Percentiles rank a stretch among this genome's conserved stretches.
phyloP scores from a whole-genome alignment of 805 yeast species.

The Yarrowia osloensis region DNA sequence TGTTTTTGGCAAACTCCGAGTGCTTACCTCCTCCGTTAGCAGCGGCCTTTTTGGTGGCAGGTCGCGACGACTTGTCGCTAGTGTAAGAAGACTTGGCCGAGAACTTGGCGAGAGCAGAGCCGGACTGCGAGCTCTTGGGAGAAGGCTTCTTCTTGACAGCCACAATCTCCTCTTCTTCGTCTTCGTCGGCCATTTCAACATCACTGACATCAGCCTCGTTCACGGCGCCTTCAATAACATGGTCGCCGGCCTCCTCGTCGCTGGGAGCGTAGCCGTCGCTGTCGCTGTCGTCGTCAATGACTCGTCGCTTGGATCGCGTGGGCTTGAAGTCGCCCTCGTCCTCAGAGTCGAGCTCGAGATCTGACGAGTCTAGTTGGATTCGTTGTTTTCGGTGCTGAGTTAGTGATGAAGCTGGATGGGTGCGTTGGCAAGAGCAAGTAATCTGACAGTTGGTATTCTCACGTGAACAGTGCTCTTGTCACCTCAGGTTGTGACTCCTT shows the following conservation, averaged over 20 bases:
- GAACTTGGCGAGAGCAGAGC: constrained; percentile 2
- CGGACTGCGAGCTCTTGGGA: not conserved
- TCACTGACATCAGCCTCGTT: constrained; percentile 23
- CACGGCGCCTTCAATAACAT: constrained; percentile 16
- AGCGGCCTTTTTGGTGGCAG: not conserved
- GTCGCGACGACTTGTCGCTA: not conserved
- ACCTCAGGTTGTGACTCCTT: no score
- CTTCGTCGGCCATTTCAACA: constrained; percentile 14
- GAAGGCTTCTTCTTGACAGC: constrained; percentile 1
- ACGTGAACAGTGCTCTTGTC: no score
- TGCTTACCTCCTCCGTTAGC: constrained; percentile 17
- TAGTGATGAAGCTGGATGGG: no score
- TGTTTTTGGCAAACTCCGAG: constrained; percentile 39
- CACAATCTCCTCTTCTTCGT: not conserved
- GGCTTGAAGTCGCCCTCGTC: not conserved
- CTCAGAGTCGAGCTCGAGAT: not conserved
- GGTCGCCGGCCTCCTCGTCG: constrained; percentile 19
- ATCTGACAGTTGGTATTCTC: no score
- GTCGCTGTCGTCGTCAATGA: constrained; percentile 19
- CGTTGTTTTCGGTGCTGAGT: constrained; percentile 16
- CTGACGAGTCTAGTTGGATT: not conserved
- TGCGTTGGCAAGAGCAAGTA: no score
- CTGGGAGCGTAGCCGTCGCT: constrained; percentile 3
- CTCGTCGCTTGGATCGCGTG: constrained; percentile 4
- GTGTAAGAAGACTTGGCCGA: constrained; percentile 20